These are phyloP conservation scores for Aspergillus terreus DNA, from an alignment of 2,329 filamentous ascomycete genomes.

Conservation along the genomic window DNA sequence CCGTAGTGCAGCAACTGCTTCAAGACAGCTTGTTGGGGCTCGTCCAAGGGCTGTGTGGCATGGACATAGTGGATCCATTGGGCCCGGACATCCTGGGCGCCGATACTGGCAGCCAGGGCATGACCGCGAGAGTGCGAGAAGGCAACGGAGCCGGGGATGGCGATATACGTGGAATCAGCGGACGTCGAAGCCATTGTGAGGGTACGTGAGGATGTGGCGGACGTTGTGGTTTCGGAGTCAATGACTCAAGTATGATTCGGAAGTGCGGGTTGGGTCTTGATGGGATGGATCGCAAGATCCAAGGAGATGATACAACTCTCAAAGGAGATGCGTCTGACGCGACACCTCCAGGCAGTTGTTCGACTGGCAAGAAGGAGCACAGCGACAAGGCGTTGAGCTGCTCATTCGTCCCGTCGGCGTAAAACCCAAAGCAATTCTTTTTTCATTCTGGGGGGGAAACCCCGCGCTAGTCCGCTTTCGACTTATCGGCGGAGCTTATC, in stretches of 20 bases:
- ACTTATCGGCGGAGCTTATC: constrained; percentile 25
- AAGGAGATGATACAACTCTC: constrained; percentile 12
- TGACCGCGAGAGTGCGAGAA: constrained; percentile 45
- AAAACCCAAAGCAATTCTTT: constrained; percentile 15
- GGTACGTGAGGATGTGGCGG: constrained; percentile 7
- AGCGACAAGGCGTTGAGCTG: constrained; percentile 17
- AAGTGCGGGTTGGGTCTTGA: neutral
- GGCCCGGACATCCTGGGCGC: constrained; percentile 42
- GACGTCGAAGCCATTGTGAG: constrained; percentile 26
- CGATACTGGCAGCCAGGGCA: constrained; percentile 40
- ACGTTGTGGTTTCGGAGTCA: constrained; percentile 6
- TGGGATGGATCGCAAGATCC: neutral
- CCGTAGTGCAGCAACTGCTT: constrained; percentile 61
- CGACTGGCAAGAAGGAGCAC: constrained; percentile 14
- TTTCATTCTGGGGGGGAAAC: constrained; percentile 12
- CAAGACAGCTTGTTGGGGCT: constrained; percentile 49
- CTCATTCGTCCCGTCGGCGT: constrained; percentile 12
- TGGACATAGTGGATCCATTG: constrained; percentile 63
- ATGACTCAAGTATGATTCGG: constrained; percentile 2
- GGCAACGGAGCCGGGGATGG: constrained; percentile 41
- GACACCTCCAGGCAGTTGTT: constrained; percentile 18
- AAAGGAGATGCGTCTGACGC: constrained; percentile 11
- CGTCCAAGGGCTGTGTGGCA: constrained; percentile 48
- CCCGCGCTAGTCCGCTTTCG: constrained; percentile 25
- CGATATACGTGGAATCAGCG: constrained; percentile 30